These are phyloP conservation scores for Entophlyctis luteolus DNA, from an alignment of 192 early-diverging fungal species.

Conservation along the genomic window DNA sequence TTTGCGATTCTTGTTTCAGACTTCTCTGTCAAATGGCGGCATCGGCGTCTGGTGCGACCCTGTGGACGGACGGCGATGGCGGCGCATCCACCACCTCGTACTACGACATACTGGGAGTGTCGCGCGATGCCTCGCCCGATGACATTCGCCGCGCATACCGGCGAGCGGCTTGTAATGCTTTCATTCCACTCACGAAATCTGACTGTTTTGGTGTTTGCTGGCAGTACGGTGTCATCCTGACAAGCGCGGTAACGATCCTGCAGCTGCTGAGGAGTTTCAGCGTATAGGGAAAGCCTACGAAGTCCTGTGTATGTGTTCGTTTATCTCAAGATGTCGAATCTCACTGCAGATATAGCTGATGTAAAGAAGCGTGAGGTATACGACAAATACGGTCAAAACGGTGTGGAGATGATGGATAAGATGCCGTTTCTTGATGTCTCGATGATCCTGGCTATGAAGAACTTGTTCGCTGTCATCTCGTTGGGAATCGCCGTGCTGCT, in stretches of 20 bases:
- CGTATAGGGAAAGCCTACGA: constrained; percentile 84
- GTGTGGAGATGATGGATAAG: constrained; percentile 43
- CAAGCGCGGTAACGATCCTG: constrained; percentile 52
- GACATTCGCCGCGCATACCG: constrained; percentile 38
- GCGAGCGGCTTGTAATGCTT: background rate
- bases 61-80: constrained; percentile 23
- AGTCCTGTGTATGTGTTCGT: constrained; percentile 56
- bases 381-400: constrained; percentile 71
- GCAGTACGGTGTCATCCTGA: constrained; percentile 40
- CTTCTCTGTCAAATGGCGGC: no score
- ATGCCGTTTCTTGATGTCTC: constrained; percentile 47
- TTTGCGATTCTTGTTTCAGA: no score
- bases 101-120: constrained; percentile 40
- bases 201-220: no score
- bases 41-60: background rate
- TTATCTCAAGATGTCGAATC: background rate
- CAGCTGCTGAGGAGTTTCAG: constrained; percentile 69
- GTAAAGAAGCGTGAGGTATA: constrained; percentile 80
- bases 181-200: no score
- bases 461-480: constrained; percentile 33
- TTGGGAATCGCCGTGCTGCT: constrained; percentile 60
- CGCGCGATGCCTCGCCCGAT: constrained; percentile 37
- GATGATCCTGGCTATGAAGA: constrained; percentile 39
- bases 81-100: constrained; percentile 31
- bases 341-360: constrained; percentile 29